These are phyloP conservation scores for Aspergillus aculeatus DNA, from an alignment of 2,329 filamentous ascomycete genomes.

Conservation along the genomic window DNA sequence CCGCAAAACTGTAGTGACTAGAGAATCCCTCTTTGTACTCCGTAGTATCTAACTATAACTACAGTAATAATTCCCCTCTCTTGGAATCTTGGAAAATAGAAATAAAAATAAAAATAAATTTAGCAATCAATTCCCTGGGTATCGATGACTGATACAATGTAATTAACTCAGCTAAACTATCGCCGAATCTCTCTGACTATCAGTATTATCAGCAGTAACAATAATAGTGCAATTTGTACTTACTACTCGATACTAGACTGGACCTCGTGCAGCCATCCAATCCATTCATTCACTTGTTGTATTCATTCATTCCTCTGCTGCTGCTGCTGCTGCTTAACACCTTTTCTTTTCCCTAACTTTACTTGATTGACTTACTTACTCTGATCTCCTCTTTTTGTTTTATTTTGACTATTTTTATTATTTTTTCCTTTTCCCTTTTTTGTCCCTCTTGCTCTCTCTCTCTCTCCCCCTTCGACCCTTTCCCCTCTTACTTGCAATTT, in stretches of 20 bases:
- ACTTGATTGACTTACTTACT: not conserved
- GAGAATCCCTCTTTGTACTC: too few relatives aligned
- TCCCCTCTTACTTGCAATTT: slow-evolving; percentile 24
- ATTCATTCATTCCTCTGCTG: not conserved
- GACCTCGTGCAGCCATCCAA: slow-evolving; percentile 8
- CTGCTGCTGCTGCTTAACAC: not conserved
- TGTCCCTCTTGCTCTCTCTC: slow-evolving; percentile 7
- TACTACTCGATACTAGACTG: not conserved
- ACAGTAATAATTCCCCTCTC: too few relatives aligned
- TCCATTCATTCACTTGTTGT: not conserved
- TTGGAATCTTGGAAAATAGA: too few relatives aligned
- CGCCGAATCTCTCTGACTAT: not conserved
- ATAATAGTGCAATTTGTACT: not conserved
- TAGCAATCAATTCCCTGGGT: not conserved
- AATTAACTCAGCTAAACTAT: not conserved
- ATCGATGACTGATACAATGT: not conserved
- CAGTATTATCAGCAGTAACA: not conserved
- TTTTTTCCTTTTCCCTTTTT: not conserved
- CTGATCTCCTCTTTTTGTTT: slow-evolving; percentile 6
- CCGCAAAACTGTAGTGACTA: not conserved
- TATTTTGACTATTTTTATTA: too few relatives aligned
- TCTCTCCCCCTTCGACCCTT: slow-evolving; percentile 21
- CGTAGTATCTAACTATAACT: too few relatives aligned
- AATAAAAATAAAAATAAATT: not conserved
- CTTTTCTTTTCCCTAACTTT: not conserved